phyloP scores from a whole-genome alignment of 805 yeast genomes.

The Saturnispora galanensis region DNA sequence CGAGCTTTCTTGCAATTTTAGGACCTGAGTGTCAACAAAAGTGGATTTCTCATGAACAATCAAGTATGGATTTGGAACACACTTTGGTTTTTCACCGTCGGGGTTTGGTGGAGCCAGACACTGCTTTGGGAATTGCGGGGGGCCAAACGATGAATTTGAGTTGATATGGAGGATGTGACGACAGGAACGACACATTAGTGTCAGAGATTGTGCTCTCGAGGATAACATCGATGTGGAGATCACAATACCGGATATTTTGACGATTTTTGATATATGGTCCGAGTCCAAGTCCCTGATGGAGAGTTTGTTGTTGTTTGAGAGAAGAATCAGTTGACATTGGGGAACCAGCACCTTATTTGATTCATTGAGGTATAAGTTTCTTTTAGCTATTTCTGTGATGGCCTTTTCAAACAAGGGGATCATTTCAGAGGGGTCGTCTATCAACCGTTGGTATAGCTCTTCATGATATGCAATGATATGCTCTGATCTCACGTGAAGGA shows the following conservation, averaged over 20 bases:
- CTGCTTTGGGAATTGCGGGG: slow-evolving; percentile 52
- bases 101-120: slow-evolving; percentile 54
- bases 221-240: slow-evolving; percentile 83
- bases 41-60: slow-evolving; percentile 88
- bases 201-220: slow-evolving; percentile 78
- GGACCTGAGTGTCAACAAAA: slow-evolving; percentile 91
- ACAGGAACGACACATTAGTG: slow-evolving; percentile 80
- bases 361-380: slow-evolving; percentile 49
- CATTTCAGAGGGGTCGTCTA: slow-evolving; percentile 82
- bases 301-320: slow-evolving; percentile 60
- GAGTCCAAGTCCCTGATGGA: slow-evolving; percentile 78
- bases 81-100: slow-evolving; percentile 41
- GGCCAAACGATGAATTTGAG: slow-evolving; percentile 61
- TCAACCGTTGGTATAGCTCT: slow-evolving; percentile 71
- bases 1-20: slow-evolving; percentile 93
- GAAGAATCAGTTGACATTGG: slow-evolving; percentile 69
- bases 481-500: slow-evolving; percentile 65
- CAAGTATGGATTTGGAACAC: slow-evolving; percentile 89
- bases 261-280: slow-evolving; percentile 79
- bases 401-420: slow-evolving; percentile 79
- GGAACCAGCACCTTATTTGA: slow-evolving; percentile 53
- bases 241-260: slow-evolving; percentile 85
- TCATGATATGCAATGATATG: slow-evolving; percentile 85
- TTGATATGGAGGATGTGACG: slow-evolving; percentile 63
- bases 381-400: slow-evolving; percentile 75